A percentile compares a stretch with the other conserved stretches of the same genome.
Conservation (phyloP, 2,329 filamentous ascomycete genomes). For the Podosphaera xanthii region DNA sequence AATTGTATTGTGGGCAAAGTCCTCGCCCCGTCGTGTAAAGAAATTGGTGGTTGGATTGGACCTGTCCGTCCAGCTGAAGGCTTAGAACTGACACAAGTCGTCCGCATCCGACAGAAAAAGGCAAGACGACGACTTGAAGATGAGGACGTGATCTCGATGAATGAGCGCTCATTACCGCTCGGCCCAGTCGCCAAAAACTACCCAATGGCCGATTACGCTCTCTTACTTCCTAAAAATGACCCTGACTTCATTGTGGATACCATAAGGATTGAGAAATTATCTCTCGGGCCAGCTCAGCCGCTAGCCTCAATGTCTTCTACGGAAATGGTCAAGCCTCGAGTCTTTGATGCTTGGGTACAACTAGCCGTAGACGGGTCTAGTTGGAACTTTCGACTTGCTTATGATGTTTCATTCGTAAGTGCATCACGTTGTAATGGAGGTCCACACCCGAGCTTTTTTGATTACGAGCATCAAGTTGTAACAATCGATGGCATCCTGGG, state of each 20-base stretch:
- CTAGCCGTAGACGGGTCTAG: constrained; percentile 40
- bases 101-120: constrained; percentile 37
- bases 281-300: constrained; percentile 25
- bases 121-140: constrained; percentile 32
- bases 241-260: constrained; percentile 35
- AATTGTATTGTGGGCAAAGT: constrained; percentile 55
- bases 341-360: constrained; percentile 36
- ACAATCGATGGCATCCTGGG: constrained; percentile 41
- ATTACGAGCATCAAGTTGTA: constrained; percentile 38
- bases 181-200: constrained; percentile 39
- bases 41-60: constrained; percentile 52
- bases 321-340: constrained; percentile 17
- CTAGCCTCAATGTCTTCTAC: constrained; percentile 2
- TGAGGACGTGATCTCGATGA: constrained; percentile 42
- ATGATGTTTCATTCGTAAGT: constrained; percentile 42
- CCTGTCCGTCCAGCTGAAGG: constrained; percentile 46
- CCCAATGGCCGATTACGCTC: constrained; percentile 43
- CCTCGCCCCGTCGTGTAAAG: constrained; percentile 45
- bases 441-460: constrained; percentile 49
- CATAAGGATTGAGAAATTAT: constrained; percentile 46
- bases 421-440: constrained; percentile 40
- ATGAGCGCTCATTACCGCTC: constrained; percentile 42
- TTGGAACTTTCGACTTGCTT: constrained; percentile 38
- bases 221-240: constrained; percentile 28
- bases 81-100: constrained; percentile 45